These are phyloP conservation scores for Brasilioporus rufonigricans DNA, from an alignment of 768 basidiomycete species.

Conservation along the genomic window DNA sequence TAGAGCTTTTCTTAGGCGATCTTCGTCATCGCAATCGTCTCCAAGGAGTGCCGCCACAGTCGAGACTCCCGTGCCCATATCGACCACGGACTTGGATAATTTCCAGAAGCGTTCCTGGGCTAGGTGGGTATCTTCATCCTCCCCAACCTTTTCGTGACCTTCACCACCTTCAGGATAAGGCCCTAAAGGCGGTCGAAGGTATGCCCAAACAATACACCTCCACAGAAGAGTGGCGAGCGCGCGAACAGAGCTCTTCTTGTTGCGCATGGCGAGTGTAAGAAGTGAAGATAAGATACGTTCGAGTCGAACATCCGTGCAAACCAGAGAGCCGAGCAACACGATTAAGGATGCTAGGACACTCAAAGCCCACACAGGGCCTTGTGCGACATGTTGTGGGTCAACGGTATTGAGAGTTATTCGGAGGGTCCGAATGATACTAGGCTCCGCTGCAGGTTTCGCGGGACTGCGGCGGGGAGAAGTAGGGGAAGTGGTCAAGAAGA, in stretches of 20 bases:
- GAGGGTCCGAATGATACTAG: constrained; percentile 61
- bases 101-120: constrained; percentile 44
- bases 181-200: constrained; percentile 50
- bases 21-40: constrained; percentile 38
- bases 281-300: constrained; percentile 48
- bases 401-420: constrained; percentile 56
- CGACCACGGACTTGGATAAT: constrained; percentile 49
- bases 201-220: constrained; percentile 66
- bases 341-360: constrained; percentile 64
- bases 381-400: constrained; percentile 60
- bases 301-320: constrained; percentile 44
- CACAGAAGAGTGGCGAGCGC: constrained; percentile 61
- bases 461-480: constrained; percentile 38
- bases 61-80: constrained; percentile 57
- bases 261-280: constrained; percentile 53
- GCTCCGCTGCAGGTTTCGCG: constrained; percentile 38
- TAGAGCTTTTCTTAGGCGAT: constrained; percentile 44
- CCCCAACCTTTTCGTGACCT: constrained; percentile 10
- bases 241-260: constrained; percentile 63
- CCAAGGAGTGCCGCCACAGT: constrained; percentile 55
- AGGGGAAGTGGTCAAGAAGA: constrained; percentile 43
- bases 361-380: constrained; percentile 78
- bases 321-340: constrained; percentile 58
- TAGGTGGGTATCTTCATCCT: constrained; percentile 26
- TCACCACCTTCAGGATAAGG: constrained; percentile 24